Conservation (phyloP, 306 rosid species). For the Boehmeria nivea region DNA sequence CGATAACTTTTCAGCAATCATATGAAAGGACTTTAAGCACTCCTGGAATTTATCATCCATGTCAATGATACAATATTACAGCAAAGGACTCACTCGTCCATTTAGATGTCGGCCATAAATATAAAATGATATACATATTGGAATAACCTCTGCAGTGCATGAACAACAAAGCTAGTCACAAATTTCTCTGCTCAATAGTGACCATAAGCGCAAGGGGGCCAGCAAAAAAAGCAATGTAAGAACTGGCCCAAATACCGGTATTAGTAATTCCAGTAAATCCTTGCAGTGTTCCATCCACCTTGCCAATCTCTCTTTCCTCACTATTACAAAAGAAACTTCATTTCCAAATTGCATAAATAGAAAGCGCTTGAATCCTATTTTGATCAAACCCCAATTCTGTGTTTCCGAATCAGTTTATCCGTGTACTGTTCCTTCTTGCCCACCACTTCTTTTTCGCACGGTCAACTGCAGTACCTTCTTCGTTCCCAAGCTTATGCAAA, state of each 20-base stretch:
- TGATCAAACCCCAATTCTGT: neutral
- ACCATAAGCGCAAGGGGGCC: slow-evolving; percentile 27
- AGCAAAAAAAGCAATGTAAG: slow-evolving; percentile 27
- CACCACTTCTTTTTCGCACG: slow-evolving; percentile 88
- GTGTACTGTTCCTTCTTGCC: slow-evolving; percentile 89
- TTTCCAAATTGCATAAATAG: neutral
- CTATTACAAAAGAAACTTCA: neutral
- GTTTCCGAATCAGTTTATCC: slow-evolving; percentile 51
- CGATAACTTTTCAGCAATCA: neutral
- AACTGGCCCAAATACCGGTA: slow-evolving; percentile 36
- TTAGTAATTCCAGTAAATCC: slow-evolving; percentile 13
- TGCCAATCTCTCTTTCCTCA: slow-evolving; percentile 26
- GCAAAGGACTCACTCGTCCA: slow-evolving; percentile 8
- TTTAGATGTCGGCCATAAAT: slow-evolving; percentile 14
- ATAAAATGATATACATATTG: slow-evolving; percentile 30
- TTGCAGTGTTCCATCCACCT: too few relatives aligned
- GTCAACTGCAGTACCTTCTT: slow-evolving; percentile 50
- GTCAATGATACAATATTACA: neutral
- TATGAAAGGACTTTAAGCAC: neutral
- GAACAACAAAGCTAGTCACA: slow-evolving; percentile 29
- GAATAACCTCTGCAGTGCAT: slow-evolving; percentile 19
- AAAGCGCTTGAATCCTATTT: neutral
- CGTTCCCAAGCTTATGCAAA: slow-evolving; percentile 79
- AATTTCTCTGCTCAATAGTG: slow-evolving; percentile 17
- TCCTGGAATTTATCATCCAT: neutral